Evolutionary conservation across 257 asterid species (phyloP), one percentile per base, ranked within the genome.

Genomic region (Ligustrum vulgare): DNA sequence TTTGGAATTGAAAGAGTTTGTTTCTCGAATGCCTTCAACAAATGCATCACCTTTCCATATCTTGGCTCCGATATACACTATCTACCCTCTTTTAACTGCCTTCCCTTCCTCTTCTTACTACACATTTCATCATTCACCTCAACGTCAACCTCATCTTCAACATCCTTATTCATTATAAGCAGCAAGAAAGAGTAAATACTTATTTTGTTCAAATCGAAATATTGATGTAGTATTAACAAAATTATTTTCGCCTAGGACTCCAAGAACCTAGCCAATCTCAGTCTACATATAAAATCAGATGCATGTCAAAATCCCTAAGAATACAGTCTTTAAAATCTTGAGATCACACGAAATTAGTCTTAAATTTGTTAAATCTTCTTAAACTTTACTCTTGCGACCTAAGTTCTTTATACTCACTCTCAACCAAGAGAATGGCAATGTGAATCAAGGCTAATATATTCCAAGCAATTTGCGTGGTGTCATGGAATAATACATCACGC

Each of bases 81-180:
- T 68, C 88, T 80, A 4, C 83, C 91, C 76, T 79, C 90, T 77
- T 86, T 93, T 84, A 90, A 31, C 72, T 89, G 68, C 80, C 79
- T 86, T 49, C 89, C 96, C 75, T 91, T 86, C 60, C 94, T 88
- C 78, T 88, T 85, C 80, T 89, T 90, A 71, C 75, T 41, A 5
- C 80, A 79, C 60, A 34, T 31, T 71, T 35, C 69, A 67, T 16
- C 63, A 54, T 72, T 79, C 47, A 32, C 75, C 35, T 28, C 31
- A 28, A 28, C 31, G 31, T 11, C 56, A 11, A 16, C 75, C 33
- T 73, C 70, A 1, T 68, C 77, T 1, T 15, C 68, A 11, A 54
- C 37, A 51, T 56, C 77, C 69, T 37, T 69, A 25, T 71, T 47
- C n/a, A 6, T 32, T 11, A 12, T 22, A 35, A 56, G 64, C 32